Evolutionary conservation across 257 asterid species (phyloP).

Genomic region (Solanum rostratum): DNA sequence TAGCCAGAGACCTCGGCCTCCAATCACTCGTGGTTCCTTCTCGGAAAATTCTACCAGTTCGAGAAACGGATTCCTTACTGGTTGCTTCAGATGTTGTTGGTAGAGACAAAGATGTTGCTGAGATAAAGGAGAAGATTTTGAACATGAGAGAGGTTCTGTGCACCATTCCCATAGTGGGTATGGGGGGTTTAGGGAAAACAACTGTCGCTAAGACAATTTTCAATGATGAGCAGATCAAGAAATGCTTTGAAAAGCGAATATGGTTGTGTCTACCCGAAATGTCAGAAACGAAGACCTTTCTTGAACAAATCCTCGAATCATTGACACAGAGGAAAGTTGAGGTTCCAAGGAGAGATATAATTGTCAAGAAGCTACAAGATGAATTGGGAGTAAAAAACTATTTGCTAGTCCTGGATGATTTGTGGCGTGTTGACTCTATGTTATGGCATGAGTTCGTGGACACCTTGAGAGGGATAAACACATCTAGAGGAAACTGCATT

Average conservation of each 20-base stretch:
- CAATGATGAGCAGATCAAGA: neutral
- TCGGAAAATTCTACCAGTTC: too few species aligned
- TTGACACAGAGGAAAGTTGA: neutral
- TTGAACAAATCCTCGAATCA: neutral
- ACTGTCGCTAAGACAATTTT: neutral
- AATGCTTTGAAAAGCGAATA: neutral
- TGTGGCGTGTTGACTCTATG: neutral
- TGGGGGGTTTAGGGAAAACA: slow-evolving; percentile 11
- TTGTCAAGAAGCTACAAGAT: neutral
- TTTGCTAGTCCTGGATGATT: neutral
- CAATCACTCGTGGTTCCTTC: too few species aligned
- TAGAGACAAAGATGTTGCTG: neutral
- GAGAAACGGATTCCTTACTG: too few species aligned
- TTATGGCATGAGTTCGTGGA: neutral
- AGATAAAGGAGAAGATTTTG: too few species aligned
- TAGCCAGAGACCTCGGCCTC: too few species aligned
- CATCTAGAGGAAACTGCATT: slow-evolving; percentile 5
- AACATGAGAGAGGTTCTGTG: neutral
- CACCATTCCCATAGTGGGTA: slow-evolving; percentile 6
- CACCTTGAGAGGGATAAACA: neutral
- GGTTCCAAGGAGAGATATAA: neutral
- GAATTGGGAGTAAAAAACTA: neutral
- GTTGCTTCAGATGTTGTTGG: neutral
- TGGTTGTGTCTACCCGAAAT: slow-evolving; percentile 3
- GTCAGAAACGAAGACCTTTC: slow-evolving; percentile 1